Percentiles rank a stretch among this genome's conserved stretches.
phyloP scores from a whole-genome alignment of 2,329 filamentous ascomycete genomes.

The Penicillium concentricum region DNA sequence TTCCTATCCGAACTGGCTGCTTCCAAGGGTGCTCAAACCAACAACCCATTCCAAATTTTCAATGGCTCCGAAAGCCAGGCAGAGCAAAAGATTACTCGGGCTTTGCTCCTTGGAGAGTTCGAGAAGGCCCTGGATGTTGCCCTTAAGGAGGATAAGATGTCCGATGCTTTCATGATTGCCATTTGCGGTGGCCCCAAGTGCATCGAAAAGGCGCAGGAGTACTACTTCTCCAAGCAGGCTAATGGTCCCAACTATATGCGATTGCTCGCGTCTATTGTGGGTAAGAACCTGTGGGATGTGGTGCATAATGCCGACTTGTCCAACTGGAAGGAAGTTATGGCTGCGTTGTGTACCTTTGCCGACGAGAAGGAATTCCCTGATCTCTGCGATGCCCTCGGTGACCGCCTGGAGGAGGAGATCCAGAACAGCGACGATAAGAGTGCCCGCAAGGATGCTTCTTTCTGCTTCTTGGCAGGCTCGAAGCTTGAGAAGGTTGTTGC shows the following conservation, averaged over 20 bases:
- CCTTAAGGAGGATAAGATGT: constrained; percentile 82
- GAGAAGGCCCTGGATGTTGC: constrained; percentile 86
- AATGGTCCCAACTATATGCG: constrained; percentile 88
- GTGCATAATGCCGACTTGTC: constrained; percentile 91
- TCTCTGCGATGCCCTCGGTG: constrained; percentile 90
- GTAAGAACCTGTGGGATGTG: constrained; percentile 97
- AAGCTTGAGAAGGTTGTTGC: constrained; percentile 95
- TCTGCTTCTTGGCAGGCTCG: constrained; percentile 93
- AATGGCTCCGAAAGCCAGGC: constrained; percentile 78
- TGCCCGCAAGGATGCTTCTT: constrained; percentile 81
- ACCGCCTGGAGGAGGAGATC: constrained; percentile 74
- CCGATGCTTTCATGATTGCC: constrained; percentile 96
- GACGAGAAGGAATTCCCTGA: constrained; percentile 88
- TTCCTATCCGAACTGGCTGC: constrained; percentile 83
- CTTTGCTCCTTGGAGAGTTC: constrained; percentile 87
- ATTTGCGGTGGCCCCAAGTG: constrained; percentile 93
- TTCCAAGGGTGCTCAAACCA: constrained; percentile 87
- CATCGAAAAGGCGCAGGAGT: constrained; percentile 87
- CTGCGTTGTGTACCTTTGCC: constrained; percentile 91
- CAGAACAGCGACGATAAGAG: constrained; percentile 55
- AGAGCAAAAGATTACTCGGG: constrained; percentile 82
- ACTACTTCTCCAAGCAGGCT: constrained; percentile 81
- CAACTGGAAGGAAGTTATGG: constrained; percentile 98
- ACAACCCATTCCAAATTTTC: constrained; percentile 90
- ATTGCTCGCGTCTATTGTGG: constrained; percentile 83